phyloP scores from a whole-genome alignment of 805 yeast species.

The Saccharomyces jurei region DNA sequence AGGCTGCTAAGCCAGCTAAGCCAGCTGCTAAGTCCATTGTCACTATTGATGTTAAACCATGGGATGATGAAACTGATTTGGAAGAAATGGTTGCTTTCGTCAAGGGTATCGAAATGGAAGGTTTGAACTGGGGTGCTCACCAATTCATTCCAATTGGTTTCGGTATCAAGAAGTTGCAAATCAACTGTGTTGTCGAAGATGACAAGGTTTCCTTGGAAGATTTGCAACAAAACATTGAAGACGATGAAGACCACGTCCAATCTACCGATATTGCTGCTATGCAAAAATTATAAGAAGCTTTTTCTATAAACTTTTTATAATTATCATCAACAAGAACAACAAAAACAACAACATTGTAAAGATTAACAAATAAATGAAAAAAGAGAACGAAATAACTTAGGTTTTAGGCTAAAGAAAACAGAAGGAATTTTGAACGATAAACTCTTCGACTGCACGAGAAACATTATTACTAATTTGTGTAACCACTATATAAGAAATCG shows the following conservation, averaged over 20 bases:
- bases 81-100: slow-evolving; percentile 82
- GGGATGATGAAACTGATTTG: slow-evolving; percentile 99
- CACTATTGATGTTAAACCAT: slow-evolving; percentile 96
- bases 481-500: background rate
- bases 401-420: background rate
- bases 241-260: slow-evolving; percentile 98
- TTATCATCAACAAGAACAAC: background rate
- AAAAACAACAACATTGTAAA: background rate
- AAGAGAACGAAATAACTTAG: background rate
- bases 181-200: slow-evolving; percentile 97
- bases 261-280: slow-evolving; percentile 98
- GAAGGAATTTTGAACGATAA: background rate
- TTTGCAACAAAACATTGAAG: slow-evolving; percentile 66
- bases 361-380: background rate
- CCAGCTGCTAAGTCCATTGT: slow-evolving; percentile 98
- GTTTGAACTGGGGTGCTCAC: slow-evolving; percentile 97
- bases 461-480: background rate
- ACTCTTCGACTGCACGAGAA: background rate
- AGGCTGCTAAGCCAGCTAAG: slow-evolving; percentile 94
- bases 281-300: slow-evolving; percentile 73
- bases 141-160: slow-evolving; percentile 95
- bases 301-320: background rate
- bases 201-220: slow-evolving; percentile 89
- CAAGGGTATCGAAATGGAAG: slow-evolving; percentile 78
- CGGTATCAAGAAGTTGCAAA: slow-evolving; percentile 99